Base-by-base conservation (phyloP, 2,329 filamentous ascomycete genomes). In the Sordariomycetes sp. region DNA sequence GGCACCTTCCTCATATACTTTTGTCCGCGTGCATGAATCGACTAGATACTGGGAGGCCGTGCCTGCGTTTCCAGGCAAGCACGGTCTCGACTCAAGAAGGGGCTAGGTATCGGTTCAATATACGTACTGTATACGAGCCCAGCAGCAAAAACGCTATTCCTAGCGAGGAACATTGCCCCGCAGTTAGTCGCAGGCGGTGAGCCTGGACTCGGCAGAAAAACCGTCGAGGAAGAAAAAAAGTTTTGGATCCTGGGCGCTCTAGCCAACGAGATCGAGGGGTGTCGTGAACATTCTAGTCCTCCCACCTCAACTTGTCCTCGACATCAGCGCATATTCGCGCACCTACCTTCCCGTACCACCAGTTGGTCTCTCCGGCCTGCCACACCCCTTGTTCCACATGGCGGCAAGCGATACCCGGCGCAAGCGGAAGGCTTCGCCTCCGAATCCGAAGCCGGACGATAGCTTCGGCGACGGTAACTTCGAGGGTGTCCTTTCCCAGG, bases 371-470 rank as follows among this genome's bases (percentile, higher is more conserved):
- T 22, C 20, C 8, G 22, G 20, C 45, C 45, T 4, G 45, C 10
- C 22, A 24, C 22, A 12, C 13, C 6, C 45, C n/a, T 8, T 48
- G 24, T 22, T 48, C 6, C n/a, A 42, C 22, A 57, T 57, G 56
- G 50, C 52, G 34, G 24, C 51, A 20, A 10, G 28, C 39, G 51
- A 57, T 6, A 53, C 20, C 32, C 51, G 56, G 63, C 76, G 80
- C 68, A 88, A 88, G 74, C 81, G 85, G 62, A 88, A 87, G 70
- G 79, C 80, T 60, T 75, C 81, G 22, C 77, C 75, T 25, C 74
- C 74, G 35, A 80, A 82, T 62, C 70, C 75, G 15, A 74, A 79
- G 60, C 83, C 80, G 24, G 78, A 82, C 62, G 84, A 86, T 25
- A 22, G 28, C 62, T 79, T 86, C 60, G 73, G 70, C 56, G 75